phyloP scores from a whole-genome alignment of 257 asterid genomes.

The Solanum bulbocastanum region DNA sequence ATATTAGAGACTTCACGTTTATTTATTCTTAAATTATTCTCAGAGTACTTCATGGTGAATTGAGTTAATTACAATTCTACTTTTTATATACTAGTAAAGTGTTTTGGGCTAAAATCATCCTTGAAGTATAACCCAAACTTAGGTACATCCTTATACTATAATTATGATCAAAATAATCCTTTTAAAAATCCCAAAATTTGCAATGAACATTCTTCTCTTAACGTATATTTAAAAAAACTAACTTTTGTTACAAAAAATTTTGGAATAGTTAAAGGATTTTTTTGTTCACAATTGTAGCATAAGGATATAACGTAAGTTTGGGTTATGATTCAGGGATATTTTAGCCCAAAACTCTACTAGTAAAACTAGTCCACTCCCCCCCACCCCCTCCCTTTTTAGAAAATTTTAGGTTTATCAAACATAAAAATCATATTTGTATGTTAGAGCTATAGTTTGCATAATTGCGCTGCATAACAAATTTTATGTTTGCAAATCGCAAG shows the following conservation, averaged over 20 bases:
- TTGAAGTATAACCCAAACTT: neutral
- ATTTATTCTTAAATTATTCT: neutral
- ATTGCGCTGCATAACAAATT: no score
- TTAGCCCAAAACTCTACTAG: neutral
- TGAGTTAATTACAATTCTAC: neutral
- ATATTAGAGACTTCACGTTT: neutral
- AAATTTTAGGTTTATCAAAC: no score
- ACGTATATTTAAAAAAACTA: no score
- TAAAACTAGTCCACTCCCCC: neutral
- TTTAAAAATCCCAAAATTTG: neutral
- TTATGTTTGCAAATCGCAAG: no score
- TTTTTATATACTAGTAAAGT: neutral
- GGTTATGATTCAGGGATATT: no score
- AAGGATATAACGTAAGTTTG: neutral
- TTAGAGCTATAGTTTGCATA: no score
- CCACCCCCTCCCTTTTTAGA: neutral
- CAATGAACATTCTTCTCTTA: neutral
- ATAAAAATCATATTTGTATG: no score
- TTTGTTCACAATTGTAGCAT: neutral
- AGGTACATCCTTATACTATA: neutral
- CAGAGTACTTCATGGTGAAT: neutral
- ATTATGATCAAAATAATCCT: neutral
- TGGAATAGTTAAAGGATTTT: neutral
- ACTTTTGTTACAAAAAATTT: neutral
- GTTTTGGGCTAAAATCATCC: neutral